Base-by-base conservation (phyloP, 371 early-diverging fungal species). In the Mucor saturninus region DNA sequence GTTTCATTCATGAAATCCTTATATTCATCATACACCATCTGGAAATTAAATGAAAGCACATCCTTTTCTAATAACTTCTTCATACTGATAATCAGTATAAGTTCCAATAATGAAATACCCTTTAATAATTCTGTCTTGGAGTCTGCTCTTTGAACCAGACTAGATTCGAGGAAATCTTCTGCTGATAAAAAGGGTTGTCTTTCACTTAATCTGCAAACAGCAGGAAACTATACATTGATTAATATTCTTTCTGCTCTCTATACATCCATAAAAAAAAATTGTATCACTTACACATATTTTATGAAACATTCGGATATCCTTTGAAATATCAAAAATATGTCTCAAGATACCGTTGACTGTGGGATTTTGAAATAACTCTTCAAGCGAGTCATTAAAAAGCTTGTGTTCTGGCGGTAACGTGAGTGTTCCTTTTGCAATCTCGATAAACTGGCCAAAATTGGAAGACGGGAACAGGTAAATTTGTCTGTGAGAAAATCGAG, bases 1-100 rank as follows among this genome's bases (percentile, higher is more conserved):
- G 84, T 71, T 59, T 67, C 67, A 46, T 82, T 85, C 87, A 90
- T 83, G 62, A 95, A 93, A 2, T 90, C 88, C 54, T 89, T 89
- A 79, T 94, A 96, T 74, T 91, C 94, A 56, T 95, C 92, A 69
- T 93, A 94, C 2, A 94, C 87, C 94, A 96, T 95, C 69, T 92
- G 94, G 79, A 97, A 97, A 67, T 96, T 97, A 70, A 94, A 94
- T 14, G 80, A 76, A n/a, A 69, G 69, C 15, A 81, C 83, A 28
- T 91, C 89, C 21, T 83, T 83, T 37, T 84, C 85, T 21, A 86
- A 61, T 45, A 92, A 61, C 32, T 90, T 86, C 62, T 88, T 88
- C 83, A 93, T 92, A 6, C 93, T 86, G 38, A 95, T 84, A 37
- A 96, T 79, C 26, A 96, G 72, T 29, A 89, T 84, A 4, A 95